Conservation (phyloP, 1,139 yeast genomes). For the Zygosaccharomyces pseudobailii region DNA sequence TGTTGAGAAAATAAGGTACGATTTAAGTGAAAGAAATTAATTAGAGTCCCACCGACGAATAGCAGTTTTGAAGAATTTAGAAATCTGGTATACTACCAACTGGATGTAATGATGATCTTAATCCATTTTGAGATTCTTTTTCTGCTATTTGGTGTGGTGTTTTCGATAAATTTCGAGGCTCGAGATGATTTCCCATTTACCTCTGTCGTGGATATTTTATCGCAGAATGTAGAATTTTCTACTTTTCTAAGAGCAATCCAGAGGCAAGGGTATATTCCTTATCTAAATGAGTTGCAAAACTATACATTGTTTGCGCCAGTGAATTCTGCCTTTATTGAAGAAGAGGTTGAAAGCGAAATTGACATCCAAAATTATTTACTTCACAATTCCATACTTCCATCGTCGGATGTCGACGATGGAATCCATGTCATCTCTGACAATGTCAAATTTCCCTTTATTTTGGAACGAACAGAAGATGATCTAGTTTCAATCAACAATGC, state of each 20-base stretch:
- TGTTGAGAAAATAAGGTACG: background rate
- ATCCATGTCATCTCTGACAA: conserved; percentile 16
- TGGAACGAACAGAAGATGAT: conserved; percentile 14
- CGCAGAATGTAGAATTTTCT: conserved; percentile 70
- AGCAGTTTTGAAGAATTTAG: background rate
- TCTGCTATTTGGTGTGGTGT: background rate
- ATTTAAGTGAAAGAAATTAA: background rate
- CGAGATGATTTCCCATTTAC: conserved; percentile 28
- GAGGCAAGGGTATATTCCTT: conserved; percentile 61
- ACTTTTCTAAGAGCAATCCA: conserved; percentile 64
- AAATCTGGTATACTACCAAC: background rate
- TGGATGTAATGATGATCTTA: background rate
- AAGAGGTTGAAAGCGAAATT: conserved; percentile 12
- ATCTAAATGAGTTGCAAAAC: conserved; percentile 58
- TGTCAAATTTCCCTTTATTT: conserved; percentile 21
- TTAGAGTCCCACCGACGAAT: background rate
- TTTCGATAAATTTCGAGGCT: background rate
- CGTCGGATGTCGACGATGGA: conserved; percentile 15
- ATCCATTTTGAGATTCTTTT: background rate
- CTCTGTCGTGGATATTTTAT: conserved; percentile 71
- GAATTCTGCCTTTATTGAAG: conserved; percentile 65
- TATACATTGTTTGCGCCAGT: conserved; percentile 82
- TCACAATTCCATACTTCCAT: conserved; percentile 18
- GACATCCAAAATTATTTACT: conserved; percentile 28
- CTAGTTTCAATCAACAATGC: conserved; percentile 43